These are phyloP conservation scores for Asterionellopsis glacialis DNA, from an alignment of 108 stramenopile genomes.

Conservation along the genomic window DNA sequence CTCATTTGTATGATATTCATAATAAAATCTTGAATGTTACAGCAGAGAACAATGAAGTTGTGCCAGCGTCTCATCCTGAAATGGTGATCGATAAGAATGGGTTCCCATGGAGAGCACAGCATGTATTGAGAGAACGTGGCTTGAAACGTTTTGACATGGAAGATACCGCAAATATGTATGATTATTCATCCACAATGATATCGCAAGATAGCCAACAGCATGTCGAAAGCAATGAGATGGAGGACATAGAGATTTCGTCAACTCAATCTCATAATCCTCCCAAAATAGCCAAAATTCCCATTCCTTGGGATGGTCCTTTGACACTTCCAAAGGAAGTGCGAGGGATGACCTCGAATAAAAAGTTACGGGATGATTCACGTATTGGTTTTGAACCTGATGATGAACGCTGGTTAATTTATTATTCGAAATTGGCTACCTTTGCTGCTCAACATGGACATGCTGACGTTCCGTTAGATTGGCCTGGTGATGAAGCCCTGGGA, in stretches of 20 bases:
- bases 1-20: not conserved
- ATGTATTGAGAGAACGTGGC: not conserved
- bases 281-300: not conserved
- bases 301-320: not conserved
- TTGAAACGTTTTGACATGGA: not conserved
- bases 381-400: not conserved
- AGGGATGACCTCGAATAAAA: not conserved
- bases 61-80: not conserved
- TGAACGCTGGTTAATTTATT: not conserved
- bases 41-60: too few relatives aligned
- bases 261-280: too few relatives aligned
- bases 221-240: not conserved
- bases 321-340: not conserved
- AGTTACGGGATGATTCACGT: not conserved
- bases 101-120: not conserved
- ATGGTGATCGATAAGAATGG: constrained; percentile 3
- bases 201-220: not conserved
- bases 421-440: not conserved
- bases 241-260: too few relatives aligned
- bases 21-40: not conserved
- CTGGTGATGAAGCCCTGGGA: not conserved
- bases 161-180: not conserved
- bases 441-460: not conserved
- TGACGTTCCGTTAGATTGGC: not conserved
- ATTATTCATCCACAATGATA: not conserved